phyloP scores from a whole-genome alignment of 306 rosid genomes.

The Acacia confusa region DNA sequence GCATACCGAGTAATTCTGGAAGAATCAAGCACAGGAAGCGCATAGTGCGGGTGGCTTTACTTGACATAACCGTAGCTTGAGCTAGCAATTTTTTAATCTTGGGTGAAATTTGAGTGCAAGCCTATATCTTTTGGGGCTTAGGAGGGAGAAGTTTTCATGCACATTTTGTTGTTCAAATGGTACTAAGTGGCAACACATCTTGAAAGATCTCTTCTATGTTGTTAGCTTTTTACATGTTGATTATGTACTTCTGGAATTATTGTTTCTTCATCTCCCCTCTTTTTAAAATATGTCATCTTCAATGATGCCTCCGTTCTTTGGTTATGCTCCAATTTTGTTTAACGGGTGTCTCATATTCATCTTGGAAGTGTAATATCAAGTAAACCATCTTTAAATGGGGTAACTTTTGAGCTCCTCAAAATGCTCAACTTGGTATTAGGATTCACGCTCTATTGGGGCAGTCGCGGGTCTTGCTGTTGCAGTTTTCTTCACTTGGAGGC shows the following conservation, averaged over 20 bases:
- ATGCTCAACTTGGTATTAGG: conserved; percentile 51
- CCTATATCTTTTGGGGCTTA: conserved; percentile 19
- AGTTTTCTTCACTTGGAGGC: conserved; percentile 87
- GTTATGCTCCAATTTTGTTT: neutral
- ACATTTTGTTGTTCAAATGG: conserved; percentile 12
- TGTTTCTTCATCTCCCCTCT: neutral
- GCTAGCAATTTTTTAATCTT: neutral
- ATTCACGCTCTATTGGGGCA: conserved; percentile 78
- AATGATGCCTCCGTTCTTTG: neutral
- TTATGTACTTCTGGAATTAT: neutral
- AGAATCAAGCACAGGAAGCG: neutral
- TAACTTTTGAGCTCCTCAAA: neutral
- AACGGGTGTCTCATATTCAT: neutral
- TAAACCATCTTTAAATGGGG: neutral
- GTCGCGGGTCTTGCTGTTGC: conserved; percentile 89
- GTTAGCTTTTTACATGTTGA: neutral
- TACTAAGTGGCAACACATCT: neutral
- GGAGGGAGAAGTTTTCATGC: conserved; percentile 23
- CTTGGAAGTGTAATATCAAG: neutral
- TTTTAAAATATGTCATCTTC: neutral
- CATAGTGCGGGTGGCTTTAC: neutral
- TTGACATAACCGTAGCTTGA: conserved; percentile 1
- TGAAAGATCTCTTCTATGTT: neutral
- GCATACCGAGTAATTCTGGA: neutral
- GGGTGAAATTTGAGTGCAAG: neutral